Evolutionary conservation across 805 yeast species (phyloP).

Genomic region (Schizosaccharomyces pombe): DNA sequence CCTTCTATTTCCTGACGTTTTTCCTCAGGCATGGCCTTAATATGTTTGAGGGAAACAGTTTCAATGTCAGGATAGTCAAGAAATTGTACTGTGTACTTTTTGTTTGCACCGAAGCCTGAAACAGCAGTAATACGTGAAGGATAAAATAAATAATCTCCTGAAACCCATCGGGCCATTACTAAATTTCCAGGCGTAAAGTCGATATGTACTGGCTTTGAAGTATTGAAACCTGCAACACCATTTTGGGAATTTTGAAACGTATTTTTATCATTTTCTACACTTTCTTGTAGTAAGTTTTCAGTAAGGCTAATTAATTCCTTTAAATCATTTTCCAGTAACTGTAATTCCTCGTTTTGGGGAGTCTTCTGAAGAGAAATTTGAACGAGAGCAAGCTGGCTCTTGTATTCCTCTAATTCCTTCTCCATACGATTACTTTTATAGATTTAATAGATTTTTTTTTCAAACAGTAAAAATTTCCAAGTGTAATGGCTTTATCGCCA

Average conservation of each 20-base stretch:
- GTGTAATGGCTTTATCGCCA: too few relatives aligned
- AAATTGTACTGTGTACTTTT: constrained; percentile 13
- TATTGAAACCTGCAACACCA: too few relatives aligned
- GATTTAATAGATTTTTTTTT: too few relatives aligned
- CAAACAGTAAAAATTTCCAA: too few relatives aligned
- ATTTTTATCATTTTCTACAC: not conserved
- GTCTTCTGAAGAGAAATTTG: constrained; percentile 12
- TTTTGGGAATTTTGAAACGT: too few relatives aligned
- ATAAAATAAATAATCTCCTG: constrained; percentile 14
- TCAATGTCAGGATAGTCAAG: constrained; percentile 9
- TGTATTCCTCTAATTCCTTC: constrained; percentile 16
- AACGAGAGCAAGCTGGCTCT: constrained; percentile 15
- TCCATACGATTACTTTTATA: too few relatives aligned
- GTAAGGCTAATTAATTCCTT: constrained; percentile 14
- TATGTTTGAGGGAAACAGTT: constrained; percentile 8
- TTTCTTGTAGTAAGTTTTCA: constrained; percentile 4
- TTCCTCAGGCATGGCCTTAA: not conserved
- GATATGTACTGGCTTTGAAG: not conserved
- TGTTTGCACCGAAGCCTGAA: constrained; percentile 13
- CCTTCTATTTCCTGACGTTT: not conserved
- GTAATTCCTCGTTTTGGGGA: constrained; percentile 13
- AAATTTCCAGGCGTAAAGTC: constrained; percentile 9
- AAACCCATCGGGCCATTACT: constrained; percentile 13
- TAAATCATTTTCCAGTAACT: constrained; percentile 14
- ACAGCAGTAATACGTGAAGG: constrained; percentile 12